phyloP scores from a whole-genome alignment of 2,329 filamentous ascomycete species.

The Fusarium heterosporum region DNA sequence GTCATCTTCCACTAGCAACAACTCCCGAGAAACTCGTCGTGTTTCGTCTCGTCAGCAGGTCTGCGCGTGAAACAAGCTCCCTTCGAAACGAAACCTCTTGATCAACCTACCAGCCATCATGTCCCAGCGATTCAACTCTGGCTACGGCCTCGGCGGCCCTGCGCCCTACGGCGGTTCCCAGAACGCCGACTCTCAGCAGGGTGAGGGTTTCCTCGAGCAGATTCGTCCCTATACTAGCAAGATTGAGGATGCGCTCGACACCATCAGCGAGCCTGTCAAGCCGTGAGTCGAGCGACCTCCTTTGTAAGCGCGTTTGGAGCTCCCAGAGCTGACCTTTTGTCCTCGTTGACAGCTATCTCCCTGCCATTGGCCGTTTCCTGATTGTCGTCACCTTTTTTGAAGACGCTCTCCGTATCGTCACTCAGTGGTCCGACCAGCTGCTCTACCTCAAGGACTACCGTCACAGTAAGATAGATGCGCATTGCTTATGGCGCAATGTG shows the following conservation, averaged over 20 bases:
- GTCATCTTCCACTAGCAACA: conserved; percentile 1
- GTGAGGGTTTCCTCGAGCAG: conserved; percentile 74
- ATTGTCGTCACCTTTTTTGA: conserved; percentile 99
- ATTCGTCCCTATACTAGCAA: conserved; percentile 97
- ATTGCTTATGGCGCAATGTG: not conserved
- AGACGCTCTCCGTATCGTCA: conserved; percentile 94
- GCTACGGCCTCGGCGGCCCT: conserved; percentile 84
- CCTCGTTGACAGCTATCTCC: conserved; percentile 76
- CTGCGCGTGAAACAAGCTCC: conserved; percentile 41
- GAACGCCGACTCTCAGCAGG: conserved; percentile 69
- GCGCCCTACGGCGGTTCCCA: conserved; percentile 73
- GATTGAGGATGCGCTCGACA: conserved; percentile 94
- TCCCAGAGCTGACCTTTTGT: conserved; percentile 32
- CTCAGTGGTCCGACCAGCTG: conserved; percentile 97
- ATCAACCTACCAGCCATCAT: conserved; percentile 41
- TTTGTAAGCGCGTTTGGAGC: conserved; percentile 11
- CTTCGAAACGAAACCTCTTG: conserved; percentile 7
- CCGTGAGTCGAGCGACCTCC: conserved; percentile 68
- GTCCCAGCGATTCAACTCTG: conserved; percentile 73
- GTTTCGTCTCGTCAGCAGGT: conserved; percentile 45
- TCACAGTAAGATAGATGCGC: conserved; percentile 77
- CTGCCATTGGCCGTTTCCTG: conserved; percentile 94
- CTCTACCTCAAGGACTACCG: conserved; percentile 93
- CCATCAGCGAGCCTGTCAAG: conserved; percentile 88
- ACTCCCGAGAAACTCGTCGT: conserved; percentile 9